A percentile compares a stretch with the other conserved stretches of the same genome.
Conservation (phyloP, 1,284 basidiomycete genomes). For the Ustilago lituana region DNA sequence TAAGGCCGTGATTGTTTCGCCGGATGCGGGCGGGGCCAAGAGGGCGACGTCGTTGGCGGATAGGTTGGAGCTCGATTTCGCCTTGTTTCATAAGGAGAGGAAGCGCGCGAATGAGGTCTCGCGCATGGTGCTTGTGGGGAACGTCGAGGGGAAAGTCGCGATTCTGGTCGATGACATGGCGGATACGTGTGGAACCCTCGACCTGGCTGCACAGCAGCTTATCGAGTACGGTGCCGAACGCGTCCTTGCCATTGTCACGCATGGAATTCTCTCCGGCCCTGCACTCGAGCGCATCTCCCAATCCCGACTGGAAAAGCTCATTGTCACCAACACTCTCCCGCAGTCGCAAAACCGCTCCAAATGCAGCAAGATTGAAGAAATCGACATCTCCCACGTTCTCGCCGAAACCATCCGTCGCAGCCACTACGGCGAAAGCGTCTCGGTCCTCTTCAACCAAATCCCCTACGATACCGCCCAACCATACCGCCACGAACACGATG, state of each 20-base stretch:
- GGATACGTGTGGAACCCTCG: slow-evolving; percentile 97
- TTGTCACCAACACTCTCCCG: slow-evolving; percentile 98
- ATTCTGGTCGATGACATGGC: slow-evolving; percentile 99
- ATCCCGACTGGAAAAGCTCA: slow-evolving; percentile 82
- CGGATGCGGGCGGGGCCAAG: slow-evolving; percentile 98
- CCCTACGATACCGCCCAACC: slow-evolving; percentile 66
- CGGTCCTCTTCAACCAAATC: slow-evolving; percentile 65
- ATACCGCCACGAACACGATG: slow-evolving; percentile 60
- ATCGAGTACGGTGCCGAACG: slow-evolving; percentile 86
- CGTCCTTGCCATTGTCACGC: slow-evolving; percentile 93
- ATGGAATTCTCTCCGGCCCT: slow-evolving; percentile 92
- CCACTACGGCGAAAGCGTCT: slow-evolving; percentile 67
- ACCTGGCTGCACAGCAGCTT: slow-evolving; percentile 87
- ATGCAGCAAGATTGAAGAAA: slow-evolving; percentile 86
- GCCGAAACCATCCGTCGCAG: slow-evolving; percentile 95
- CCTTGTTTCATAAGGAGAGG: slow-evolving; percentile 99
- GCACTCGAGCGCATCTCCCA: slow-evolving; percentile 73
- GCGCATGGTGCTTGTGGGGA: slow-evolving; percentile 96
- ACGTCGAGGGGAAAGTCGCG: slow-evolving; percentile 90
- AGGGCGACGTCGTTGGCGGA: slow-evolving; percentile 97
- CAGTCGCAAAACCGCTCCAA: slow-evolving; percentile 79
- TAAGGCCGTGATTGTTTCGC: slow-evolving; percentile 94
- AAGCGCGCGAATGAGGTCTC: slow-evolving; percentile 99
- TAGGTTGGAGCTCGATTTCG: slow-evolving; percentile 95
- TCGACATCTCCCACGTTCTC: slow-evolving; percentile 93